Evolutionary conservation across 345 rosid genomes (phyloP).

Genomic region (Citrus inodora): DNA sequence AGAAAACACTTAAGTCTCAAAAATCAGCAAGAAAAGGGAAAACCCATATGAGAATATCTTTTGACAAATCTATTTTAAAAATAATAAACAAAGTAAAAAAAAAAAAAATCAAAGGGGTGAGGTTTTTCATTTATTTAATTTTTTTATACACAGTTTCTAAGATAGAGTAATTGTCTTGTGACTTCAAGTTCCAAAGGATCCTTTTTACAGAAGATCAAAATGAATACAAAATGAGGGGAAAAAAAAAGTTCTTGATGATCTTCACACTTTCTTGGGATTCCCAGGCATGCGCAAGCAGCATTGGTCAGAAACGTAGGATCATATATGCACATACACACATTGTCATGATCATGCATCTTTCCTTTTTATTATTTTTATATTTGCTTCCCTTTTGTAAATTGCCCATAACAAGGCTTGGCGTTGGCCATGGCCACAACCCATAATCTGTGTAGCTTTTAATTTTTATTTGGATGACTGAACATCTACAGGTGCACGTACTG

Average conservation of each 20-base stretch:
- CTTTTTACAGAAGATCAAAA: neutral
- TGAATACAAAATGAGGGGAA: neutral
- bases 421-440: neutral
- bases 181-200: conserved; percentile 41
- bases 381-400: neutral
- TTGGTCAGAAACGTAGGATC: conserved; percentile 18
- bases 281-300: conserved; percentile 53
- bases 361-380: neutral
- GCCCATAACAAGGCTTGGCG: conserved; percentile 11
- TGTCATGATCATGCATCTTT: conserved; percentile 21
- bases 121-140: neutral
- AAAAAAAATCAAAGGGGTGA: neutral
- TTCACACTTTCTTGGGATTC: conserved; percentile 56
- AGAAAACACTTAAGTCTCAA: neutral
- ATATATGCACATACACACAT: neutral
- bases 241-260: conserved; percentile 5
- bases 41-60: neutral
- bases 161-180: conserved; percentile 7
- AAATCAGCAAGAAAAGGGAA: neutral
- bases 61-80: neutral
- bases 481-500: conserved; percentile 83
- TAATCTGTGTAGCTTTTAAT: neutral
- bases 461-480: too few species aligned
- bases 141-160: neutral
- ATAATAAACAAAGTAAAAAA: neutral